phyloP scores from a whole-genome alignment of 23 red algal species.

The Gracilaria domingensis region DNA sequence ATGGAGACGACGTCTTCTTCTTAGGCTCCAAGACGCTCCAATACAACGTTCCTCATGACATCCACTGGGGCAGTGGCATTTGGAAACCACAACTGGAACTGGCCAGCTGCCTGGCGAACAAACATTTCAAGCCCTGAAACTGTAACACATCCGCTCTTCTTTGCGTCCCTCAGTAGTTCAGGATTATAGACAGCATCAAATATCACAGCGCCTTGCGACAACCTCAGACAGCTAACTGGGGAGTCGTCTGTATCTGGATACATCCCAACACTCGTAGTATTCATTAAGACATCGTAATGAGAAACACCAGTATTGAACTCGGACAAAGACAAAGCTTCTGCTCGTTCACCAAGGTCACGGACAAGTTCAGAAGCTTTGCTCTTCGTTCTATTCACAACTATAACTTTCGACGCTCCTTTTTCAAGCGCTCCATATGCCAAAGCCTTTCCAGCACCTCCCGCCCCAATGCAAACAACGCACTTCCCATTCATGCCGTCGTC shows the following conservation, averaged over 20 bases:
- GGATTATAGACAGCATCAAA: conserved; percentile 99
- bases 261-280: conserved; percentile 96
- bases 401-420: conserved; percentile 58
- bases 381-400: conserved; percentile 86
- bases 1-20: not conserved
- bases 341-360: conserved; percentile 54
- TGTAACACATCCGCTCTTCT: conserved; percentile 56
- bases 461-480: conserved; percentile 82
- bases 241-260: conserved; percentile 69
- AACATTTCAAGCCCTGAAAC: conserved; percentile 98
- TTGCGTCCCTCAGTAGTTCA: conserved; percentile 75
- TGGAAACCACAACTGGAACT: conserved; percentile 91
- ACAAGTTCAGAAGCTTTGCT: conserved; percentile 65
- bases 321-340: conserved; percentile 36
- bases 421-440: conserved; percentile 87
- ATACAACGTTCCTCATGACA: conserved; percentile 81
- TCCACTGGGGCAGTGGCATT: conserved; percentile 41
- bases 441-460: conserved; percentile 91
- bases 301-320: conserved; percentile 10
- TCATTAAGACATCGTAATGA: conserved; percentile 88
- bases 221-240: conserved; percentile 41
- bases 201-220: conserved; percentile 59
- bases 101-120: conserved; percentile 89
- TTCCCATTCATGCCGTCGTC: conserved; percentile 49
- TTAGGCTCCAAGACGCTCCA: conserved; percentile 34